These are phyloP conservation scores for Aureobasidium melanogenum DNA, from an alignment of 2,329 filamentous ascomycete genomes.

Conservation along the genomic window DNA sequence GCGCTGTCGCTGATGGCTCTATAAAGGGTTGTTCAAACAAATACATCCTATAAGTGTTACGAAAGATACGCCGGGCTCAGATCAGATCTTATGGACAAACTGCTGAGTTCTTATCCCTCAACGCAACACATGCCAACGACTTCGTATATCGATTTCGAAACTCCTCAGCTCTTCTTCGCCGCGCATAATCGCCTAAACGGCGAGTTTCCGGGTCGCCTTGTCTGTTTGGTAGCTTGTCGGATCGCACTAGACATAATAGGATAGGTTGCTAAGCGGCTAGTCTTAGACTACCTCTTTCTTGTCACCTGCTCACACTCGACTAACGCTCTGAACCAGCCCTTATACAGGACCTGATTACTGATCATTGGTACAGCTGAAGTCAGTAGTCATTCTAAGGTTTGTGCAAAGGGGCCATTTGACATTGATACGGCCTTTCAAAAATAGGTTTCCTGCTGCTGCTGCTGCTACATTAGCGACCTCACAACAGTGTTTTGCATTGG, in stretches of 20 bases:
- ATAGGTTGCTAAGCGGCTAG: conserved; percentile 3
- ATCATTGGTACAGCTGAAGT: no score
- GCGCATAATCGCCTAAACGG: neutral
- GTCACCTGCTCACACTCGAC: neutral
- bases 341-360: neutral
- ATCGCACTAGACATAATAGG: neutral
- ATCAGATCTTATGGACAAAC: neutral
- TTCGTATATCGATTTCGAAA: neutral
- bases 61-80: neutral
- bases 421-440: neutral
- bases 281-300: neutral
- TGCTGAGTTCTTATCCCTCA: neutral
- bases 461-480: neutral
- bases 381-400: neutral
- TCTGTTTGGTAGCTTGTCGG: neutral
- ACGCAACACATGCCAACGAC: neutral
- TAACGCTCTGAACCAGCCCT: neutral
- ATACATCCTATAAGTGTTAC: no score
- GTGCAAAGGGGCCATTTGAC: neutral
- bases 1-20: neutral
- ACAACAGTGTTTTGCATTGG: neutral
- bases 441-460: neutral
- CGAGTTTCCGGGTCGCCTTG: neutral
- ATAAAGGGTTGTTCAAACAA: neutral
- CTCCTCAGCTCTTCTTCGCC: neutral